A percentile compares a stretch with the other conserved stretches of the same genome.
Conservation (phyloP, 805 yeast genomes). For the Isabelozyma rhagii region DNA sequence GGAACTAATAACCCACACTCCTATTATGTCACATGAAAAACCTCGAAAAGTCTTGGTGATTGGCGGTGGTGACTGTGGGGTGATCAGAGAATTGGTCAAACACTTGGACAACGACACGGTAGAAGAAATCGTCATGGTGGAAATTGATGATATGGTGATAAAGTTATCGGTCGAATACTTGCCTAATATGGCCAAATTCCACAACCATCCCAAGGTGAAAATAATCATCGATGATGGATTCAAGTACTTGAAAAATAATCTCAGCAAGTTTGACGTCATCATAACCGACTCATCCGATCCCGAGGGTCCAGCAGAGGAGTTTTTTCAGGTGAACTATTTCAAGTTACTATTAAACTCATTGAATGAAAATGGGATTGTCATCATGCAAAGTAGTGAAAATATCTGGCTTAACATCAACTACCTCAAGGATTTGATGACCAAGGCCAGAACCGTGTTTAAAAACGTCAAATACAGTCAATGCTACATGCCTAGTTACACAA, state of each 20-base stretch:
- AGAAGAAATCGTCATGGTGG: constrained; percentile 73
- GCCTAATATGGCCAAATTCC: constrained; percentile 70
- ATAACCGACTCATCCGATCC: constrained; percentile 94
- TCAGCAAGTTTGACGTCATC: constrained; percentile 69
- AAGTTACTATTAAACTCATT: constrained; percentile 62
- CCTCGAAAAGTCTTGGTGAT: constrained; percentile 81
- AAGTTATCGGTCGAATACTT: constrained; percentile 66
- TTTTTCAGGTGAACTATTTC: constrained; percentile 78
- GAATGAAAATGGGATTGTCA: constrained; percentile 61
- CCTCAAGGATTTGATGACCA: constrained; percentile 43
- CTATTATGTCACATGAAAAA: constrained; percentile 69
- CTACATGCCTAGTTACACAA: constrained; percentile 83
- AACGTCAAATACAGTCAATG: constrained; percentile 69
- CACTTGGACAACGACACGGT: constrained; percentile 51
- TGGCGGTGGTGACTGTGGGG: constrained; percentile 98
- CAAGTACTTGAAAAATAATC: constrained; percentile 54
- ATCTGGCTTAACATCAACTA: constrained; percentile 68
- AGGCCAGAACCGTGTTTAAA: constrained; percentile 55
- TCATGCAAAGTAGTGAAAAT: constrained; percentile 76
- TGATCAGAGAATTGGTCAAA: constrained; percentile 81
- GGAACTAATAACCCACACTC: constrained; percentile 84
- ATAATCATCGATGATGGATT: constrained; percentile 82
- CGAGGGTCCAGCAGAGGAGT: constrained; percentile 91
- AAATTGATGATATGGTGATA: constrained; percentile 83
- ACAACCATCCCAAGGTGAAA: constrained; percentile 61